Base-by-base conservation (phyloP, 306 rosid genomes). In the Phaseolus lunatus region DNA sequence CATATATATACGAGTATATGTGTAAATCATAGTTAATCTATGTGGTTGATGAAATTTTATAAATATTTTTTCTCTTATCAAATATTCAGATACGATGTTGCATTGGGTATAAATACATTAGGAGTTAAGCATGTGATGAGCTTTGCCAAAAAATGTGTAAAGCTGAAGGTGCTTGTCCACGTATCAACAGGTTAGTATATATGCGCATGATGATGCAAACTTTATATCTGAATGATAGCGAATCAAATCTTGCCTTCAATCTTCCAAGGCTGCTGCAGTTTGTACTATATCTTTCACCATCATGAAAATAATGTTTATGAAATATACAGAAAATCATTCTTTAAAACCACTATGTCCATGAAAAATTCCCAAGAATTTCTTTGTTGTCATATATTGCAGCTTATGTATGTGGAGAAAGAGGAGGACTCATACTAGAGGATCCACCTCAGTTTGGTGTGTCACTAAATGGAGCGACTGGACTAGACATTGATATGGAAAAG, bases 321-420 rank as follows among this genome's bases (percentile, higher is more conserved):
- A 37, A 39, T 39, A 9, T 9, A 8, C 13, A 39, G 44, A 39
- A 39, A 39, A 39, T 9, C 0, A 39, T 39, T 39, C 44, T 0
- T 2, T 0, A 39, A 9, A 39, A 9, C 43, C 19, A 43, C 10
- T 63, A 37, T 66, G 33, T 43, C 54, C 22, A 23, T 9, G 5
- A 37, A 11, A 22, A 77, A 24, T 53, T 11, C 5, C 6, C 1
- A 41, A 64, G 5, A 50, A n/a, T 26, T 41, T 31, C 3, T 13
- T 20, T 47, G 35, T n/a, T 75, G 45, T 0, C 5, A 23, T 1
- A 23, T 1, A 27, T 67, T 53, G 35, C 53, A 93, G 94, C 97
- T 16, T 93, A 89, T 70, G 90, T 93, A 8, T 88, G 86, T 11
- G 97, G 98, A 0, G 96, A 93, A 58, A 83, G 67, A 75, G 90